phyloP scores from a whole-genome alignment of 2,329 filamentous ascomycete species.

The Sclerotinia nivalis region DNA sequence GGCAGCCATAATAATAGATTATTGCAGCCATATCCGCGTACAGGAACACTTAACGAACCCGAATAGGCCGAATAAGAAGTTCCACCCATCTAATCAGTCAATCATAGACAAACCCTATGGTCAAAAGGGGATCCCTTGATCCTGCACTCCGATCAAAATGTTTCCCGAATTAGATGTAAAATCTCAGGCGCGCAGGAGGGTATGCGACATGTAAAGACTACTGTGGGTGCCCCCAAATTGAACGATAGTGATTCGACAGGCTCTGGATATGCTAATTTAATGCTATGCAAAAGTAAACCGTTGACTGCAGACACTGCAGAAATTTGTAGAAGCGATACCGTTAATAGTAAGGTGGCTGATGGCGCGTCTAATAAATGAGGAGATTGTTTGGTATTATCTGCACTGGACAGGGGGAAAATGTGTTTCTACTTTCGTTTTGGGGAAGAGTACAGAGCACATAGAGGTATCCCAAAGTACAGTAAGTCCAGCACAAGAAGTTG shows the following conservation, averaged over 20 bases:
- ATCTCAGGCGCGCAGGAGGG: slow-evolving; percentile 8
- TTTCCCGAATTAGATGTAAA: slow-evolving; percentile 22
- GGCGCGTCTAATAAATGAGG: slow-evolving; percentile 22
- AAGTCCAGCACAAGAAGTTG: neutral
- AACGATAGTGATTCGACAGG: slow-evolving; percentile 14
- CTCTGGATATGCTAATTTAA: neutral
- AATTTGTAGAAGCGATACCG: slow-evolving; percentile 12
- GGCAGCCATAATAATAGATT: slow-evolving; percentile 9
- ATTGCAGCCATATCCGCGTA: neutral
- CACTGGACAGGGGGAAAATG: slow-evolving; percentile 19
- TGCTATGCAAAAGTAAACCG: slow-evolving; percentile 9
- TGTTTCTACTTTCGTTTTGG: slow-evolving; percentile 9
- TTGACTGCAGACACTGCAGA: slow-evolving; percentile 16
- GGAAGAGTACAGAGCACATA: neutral
- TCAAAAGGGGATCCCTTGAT: slow-evolving; percentile 17
- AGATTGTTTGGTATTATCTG: slow-evolving; percentile 5
- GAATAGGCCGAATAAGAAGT: slow-evolving; percentile 6
- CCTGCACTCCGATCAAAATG: slow-evolving; percentile 6
- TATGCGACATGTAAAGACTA: slow-evolving; percentile 15
- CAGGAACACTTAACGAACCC: neutral
- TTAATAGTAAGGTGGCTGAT: slow-evolving; percentile 17
- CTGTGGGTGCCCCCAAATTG: slow-evolving; percentile 16
- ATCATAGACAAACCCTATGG: slow-evolving; percentile 7
- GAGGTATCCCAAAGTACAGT: neutral
- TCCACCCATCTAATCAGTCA: slow-evolving; percentile 15